phyloP scores from a whole-genome alignment of 176 grass and related monocot genomes.

The Puccinellia tenuiflora region DNA sequence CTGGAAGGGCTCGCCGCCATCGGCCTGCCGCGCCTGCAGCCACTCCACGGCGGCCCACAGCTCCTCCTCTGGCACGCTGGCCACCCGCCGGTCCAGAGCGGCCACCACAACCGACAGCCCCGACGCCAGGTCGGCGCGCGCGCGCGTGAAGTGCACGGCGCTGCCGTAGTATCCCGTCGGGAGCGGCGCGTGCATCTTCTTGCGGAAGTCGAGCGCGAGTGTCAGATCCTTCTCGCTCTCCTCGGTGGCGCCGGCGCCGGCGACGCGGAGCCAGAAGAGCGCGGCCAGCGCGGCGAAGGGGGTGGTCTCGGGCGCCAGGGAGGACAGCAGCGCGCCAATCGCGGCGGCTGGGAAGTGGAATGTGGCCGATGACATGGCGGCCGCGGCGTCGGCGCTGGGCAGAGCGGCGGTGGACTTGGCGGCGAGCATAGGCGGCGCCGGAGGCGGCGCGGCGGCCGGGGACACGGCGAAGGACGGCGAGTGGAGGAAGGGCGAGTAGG shows the following conservation, averaged over 20 bases:
- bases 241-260: not conserved
- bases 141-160: conserved; percentile 47
- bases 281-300: conserved; percentile 65
- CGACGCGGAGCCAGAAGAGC: conserved; percentile 68
- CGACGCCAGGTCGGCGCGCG: conserved; percentile 42
- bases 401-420: conserved; percentile 16
- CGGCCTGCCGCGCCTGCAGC: conserved; percentile 38
- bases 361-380: conserved; percentile 55
- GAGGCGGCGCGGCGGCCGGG: not conserved
- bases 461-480: conserved; percentile 37
- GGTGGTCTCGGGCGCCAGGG: conserved; percentile 30
- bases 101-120: conserved; percentile 38
- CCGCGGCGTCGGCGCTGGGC: not conserved
- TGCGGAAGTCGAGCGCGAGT: conserved; percentile 65
- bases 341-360: conserved; percentile 57
- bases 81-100: conserved; percentile 33
- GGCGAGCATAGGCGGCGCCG: conserved; percentile 32
- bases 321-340: conserved; percentile 33
- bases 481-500: conserved; percentile 65
- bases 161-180: conserved; percentile 72
- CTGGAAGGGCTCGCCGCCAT: conserved; percentile 39
- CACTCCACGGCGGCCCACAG: conserved; percentile 62
- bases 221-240: conserved; percentile 46
- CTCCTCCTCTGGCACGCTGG: conserved; percentile 44
- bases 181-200: conserved; percentile 69